These are phyloP conservation scores for Beta vulgaris DNA, from an alignment of 148 eudicot species.

Conservation along the genomic window DNA sequence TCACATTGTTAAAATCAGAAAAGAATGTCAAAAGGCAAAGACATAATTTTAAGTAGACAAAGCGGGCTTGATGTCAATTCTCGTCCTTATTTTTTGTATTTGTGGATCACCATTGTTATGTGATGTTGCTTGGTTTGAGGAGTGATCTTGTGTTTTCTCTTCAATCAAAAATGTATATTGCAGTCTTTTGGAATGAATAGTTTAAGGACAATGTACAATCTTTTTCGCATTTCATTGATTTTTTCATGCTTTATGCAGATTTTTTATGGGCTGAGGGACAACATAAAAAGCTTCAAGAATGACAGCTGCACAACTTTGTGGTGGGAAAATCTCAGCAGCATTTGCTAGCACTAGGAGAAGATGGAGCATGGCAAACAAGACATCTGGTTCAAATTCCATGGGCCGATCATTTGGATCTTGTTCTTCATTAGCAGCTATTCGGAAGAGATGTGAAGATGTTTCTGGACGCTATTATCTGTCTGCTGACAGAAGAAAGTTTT, in stretches of 20 bases:
- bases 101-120: not conserved
- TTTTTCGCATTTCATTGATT: not conserved
- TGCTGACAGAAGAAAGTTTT: slow-evolving; percentile 22
- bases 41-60: no score
- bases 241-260: slow-evolving; percentile 9
- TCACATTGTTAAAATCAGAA: no score
- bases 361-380: slow-evolving; percentile 29
- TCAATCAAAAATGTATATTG: no score
- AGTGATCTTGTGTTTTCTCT: no score
- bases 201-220: not conserved
- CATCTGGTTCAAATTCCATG: slow-evolving; percentile 6
- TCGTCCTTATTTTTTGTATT: no score
- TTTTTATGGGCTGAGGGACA: not conserved
- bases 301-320: slow-evolving; percentile 29
- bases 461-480: slow-evolving; percentile 28
- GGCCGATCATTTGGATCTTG: slow-evolving; percentile 13
- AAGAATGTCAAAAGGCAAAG: no score
- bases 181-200: not conserved
- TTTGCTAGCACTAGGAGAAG: slow-evolving; percentile 24
- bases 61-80: no score
- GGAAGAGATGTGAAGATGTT: slow-evolving; percentile 22
- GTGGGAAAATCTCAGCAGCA: slow-evolving; percentile 28
- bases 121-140: not conserved
- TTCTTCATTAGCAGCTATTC: slow-evolving; percentile 17
- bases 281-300: slow-evolving; percentile 10